phyloP scores from a whole-genome alignment of 176 grass and related monocot genomes.

The Olyra latifolia region DNA sequence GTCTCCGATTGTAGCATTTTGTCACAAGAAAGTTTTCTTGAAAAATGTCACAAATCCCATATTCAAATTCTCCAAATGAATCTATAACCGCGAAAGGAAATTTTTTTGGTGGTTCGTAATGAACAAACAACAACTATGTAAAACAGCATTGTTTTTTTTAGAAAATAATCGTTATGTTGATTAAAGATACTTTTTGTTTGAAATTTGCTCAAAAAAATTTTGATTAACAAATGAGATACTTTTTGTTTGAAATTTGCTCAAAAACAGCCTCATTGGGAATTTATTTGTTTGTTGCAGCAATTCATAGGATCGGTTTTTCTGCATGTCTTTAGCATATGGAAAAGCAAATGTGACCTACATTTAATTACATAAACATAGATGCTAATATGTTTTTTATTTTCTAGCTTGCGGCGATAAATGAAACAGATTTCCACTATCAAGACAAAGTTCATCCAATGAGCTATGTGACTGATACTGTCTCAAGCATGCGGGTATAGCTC shows the following conservation, averaged over 20 bases:
- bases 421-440: conserved; percentile 81
- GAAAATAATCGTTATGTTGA: too few species aligned
- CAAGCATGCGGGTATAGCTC: conserved; percentile 73
- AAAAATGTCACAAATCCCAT: not conserved
- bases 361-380: conserved; percentile 25
- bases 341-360: conserved; percentile 15
- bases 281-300: conserved; percentile 4
- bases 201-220: too few species aligned
- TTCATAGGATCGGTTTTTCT: conserved; percentile 7
- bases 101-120: not conserved
- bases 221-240: not conserved
- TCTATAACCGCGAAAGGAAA: not conserved
- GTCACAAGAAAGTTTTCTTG: not conserved
- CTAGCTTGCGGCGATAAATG: conserved; percentile 70
- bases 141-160: not conserved
- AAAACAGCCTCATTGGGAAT: not conserved
- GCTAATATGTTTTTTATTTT: conserved; percentile 31
- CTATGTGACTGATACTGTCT: conserved; percentile 62
- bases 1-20: not conserved
- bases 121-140: not conserved
- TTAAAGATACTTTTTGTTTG: too few species aligned
- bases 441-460: conserved; percentile 71
- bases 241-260: not conserved
- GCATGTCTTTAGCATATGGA: not conserved
- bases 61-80: not conserved